Base-by-base conservation (phyloP, 2,329 filamentous ascomycete genomes). In the Aspergillus latus region DNA sequence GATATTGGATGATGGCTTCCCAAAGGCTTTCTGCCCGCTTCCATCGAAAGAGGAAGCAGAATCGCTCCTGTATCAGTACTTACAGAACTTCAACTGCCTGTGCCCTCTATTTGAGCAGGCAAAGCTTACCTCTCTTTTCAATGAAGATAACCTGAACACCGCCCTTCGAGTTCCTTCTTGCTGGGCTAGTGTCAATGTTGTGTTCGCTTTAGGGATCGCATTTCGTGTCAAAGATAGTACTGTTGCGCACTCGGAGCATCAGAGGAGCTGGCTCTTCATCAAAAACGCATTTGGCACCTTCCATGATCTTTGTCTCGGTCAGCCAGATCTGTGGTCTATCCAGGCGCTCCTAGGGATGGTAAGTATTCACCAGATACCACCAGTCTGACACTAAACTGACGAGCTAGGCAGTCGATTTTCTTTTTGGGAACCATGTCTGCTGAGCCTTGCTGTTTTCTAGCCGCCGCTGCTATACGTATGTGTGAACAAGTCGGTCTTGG, bases 341-440 rank as follows among this genome's bases (percentile, higher is more conserved):
- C 59, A 63, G 21, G 50, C 56, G 3, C 52, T 62, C n/a, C 11
- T 63, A 15, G 52, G 57, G 16, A 55, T 63, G 57, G 60, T 62
- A 59, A 37, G 32, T 2, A n/a, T 9, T 36, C 13, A 36, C 21
- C 36, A 11, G n/a, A 8, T 5, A 4, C 42, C 21, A 3, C 4
- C n/a, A 26, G 26, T 21, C 13, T 5, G 5, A 7, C 15, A 28
- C 26, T 45, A 10, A 48, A 21, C 45, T 32, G 16, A 48, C n/a
- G 46, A 21, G n/a, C 37, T 11, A 51, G 40, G 16, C n/a, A 62
- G 60, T 46, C 48, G 11, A 37, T 54, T 13, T 54, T 61, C 32
- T 49, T 62, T 6, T 7, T 62, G 40, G 54, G 56, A 40, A 57
- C 54, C 9, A 53, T 52, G 21, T 52, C 59, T 42, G 40, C 53